A percentile compares a stretch with the other conserved stretches of the same genome.
Conservation (phyloP, 257 asterid genomes). For the Anisodus tanguticus region DNA sequence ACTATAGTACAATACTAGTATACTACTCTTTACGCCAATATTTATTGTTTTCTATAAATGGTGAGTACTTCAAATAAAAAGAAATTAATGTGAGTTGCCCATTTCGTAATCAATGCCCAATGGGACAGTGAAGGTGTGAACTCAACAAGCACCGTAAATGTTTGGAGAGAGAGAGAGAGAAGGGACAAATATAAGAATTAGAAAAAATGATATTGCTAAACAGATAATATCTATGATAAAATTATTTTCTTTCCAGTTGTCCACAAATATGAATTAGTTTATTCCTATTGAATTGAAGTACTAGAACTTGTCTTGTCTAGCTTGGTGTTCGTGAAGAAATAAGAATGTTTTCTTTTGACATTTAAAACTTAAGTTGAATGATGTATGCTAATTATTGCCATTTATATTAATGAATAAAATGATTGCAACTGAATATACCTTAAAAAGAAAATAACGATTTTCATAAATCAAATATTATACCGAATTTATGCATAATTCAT, state of each 20-base stretch:
- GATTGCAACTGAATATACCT: not conserved
- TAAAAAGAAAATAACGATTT: too few species aligned
- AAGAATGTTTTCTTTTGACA: too few species aligned
- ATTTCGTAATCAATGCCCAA: not conserved
- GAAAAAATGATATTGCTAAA: too few species aligned
- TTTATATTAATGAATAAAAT: not conserved
- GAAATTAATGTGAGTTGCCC: not conserved
- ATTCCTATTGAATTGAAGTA: not conserved
- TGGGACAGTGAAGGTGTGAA: not conserved
- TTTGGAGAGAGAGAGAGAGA: not conserved
- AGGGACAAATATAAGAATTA: not conserved
- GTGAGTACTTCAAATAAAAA: not conserved
- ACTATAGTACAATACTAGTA: not conserved
- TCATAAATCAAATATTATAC: not conserved
- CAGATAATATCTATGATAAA: not conserved
- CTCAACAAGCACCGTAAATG: not conserved
- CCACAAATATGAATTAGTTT: not conserved
- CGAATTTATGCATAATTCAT: not conserved
- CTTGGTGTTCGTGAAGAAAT: not conserved
- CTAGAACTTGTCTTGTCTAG: not conserved
- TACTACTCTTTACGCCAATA: too few species aligned
- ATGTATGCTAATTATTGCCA: not conserved
- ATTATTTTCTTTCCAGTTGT: not conserved
- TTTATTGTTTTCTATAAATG: not conserved
- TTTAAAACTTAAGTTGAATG: not conserved